Base-by-base conservation (phyloP, 2,329 filamentous ascomycete species). In the Setomelanomma holmii region DNA sequence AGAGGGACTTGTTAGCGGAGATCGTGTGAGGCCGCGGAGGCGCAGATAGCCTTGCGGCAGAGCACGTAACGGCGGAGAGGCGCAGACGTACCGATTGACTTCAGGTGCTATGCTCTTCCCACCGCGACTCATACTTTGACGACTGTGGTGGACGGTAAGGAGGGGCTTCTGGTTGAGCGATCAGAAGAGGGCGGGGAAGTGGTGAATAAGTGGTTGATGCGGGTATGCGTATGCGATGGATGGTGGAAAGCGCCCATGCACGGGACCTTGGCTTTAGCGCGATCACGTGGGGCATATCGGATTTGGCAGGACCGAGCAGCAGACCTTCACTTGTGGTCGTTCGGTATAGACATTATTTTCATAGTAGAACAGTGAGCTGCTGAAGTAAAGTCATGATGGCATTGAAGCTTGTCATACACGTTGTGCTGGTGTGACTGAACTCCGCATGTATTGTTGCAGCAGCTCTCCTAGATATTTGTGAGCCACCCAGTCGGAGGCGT, bases 31-130 rank as follows among this genome's bases (percentile, higher is more conserved):
- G 53, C 55, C 60, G 59, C 47, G n/a, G n/a, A n/a, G n/a, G 27
- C 35, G 63, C 55, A 53, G 58, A 55, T 54, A 55, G 55, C 54
- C 56, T 50, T 55, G 53, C 52, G 51, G 46, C 38, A 38, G 51
- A 47, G 54, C 44, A 58, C 55, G 58, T 49, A 51, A 50, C 47
- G 54, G n/a, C n/a, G n/a, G 53, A 58, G 56, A 51, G 41, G 40
- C 51, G 58, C 50, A 46, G 55, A 82, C 89, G 75, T 82, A 96
- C 92, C 92, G 89, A 85, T 98, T 98, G 83, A 97, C 93, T 90
- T 99, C 95, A 81, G 95, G 93, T 82, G 93, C 93, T 85, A 98
- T 49, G 22, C 30, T 89, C 87, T 97, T 98, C 82, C 88, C 89
- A 83, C 87, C 88, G 82, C 91, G 89, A 91, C 89, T 96, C 91